These are phyloP conservation scores for Hamigera avellanea DNA, from an alignment of 495 filamentous ascomycete genomes.

Conservation along the genomic window DNA sequence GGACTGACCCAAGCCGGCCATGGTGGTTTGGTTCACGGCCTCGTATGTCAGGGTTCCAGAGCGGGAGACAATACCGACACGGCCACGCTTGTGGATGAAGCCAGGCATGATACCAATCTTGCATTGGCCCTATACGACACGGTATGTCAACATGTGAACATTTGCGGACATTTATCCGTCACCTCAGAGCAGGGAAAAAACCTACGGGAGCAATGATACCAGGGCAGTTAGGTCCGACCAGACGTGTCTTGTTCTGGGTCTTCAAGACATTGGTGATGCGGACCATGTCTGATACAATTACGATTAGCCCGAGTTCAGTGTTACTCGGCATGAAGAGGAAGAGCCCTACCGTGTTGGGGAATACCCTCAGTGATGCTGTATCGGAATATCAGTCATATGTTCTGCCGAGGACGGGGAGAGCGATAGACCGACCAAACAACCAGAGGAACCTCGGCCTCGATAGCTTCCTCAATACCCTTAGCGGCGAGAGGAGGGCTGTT, in stretches of 20 bases:
- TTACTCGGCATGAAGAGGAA: neutral
- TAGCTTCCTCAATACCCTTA: slow-evolving; percentile 91
- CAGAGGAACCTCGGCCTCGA: slow-evolving; percentile 81
- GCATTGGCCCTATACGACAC: slow-evolving; percentile 66
- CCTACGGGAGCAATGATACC: slow-evolving; percentile 85
- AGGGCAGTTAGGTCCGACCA: slow-evolving; percentile 97
- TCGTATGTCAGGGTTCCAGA: slow-evolving; percentile 99
- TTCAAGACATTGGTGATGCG: slow-evolving; percentile 97
- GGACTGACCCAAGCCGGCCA: slow-evolving; percentile 91
- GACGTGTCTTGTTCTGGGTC: slow-evolving; percentile 89
- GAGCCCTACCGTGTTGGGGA: slow-evolving; percentile 73
- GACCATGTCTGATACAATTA: slow-evolving; percentile 71
- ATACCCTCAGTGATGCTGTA: slow-evolving; percentile 91
- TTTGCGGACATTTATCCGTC: too few relatives aligned
- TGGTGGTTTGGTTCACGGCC: slow-evolving; percentile 98
- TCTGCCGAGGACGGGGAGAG: slow-evolving; percentile 3
- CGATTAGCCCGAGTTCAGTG: too few relatives aligned
- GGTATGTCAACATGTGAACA: neutral
- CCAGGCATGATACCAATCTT: slow-evolving; percentile 99
- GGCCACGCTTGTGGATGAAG: slow-evolving; percentile 99
- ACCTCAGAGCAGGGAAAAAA: slow-evolving; percentile 1
- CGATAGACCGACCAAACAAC: slow-evolving; percentile 61
- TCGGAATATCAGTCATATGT: neutral
- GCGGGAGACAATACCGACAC: slow-evolving; percentile 95
- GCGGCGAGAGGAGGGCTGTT: slow-evolving; percentile 78